phyloP scores from a whole-genome alignment of 805 yeast species.

The Candida jianshihensis region DNA sequence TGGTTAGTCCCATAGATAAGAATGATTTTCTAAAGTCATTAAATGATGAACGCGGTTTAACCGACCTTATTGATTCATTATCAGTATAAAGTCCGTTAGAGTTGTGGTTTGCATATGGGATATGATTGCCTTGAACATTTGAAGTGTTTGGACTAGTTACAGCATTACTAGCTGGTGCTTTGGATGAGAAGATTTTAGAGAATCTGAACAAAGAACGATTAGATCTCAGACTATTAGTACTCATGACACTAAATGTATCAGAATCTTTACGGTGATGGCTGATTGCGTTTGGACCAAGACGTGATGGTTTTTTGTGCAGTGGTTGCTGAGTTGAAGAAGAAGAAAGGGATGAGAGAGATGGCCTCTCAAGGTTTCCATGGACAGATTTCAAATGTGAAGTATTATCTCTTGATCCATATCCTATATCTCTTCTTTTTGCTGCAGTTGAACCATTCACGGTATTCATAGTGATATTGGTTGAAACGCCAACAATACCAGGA shows the following conservation, averaged over 20 bases:
- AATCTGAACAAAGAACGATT: conserved; percentile 21
- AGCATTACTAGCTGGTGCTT: no score
- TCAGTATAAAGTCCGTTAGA: no score
- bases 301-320: not conserved
- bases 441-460: conserved; percentile 7
- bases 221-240: conserved; percentile 16
- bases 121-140: no score
- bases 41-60: conserved; percentile 19
- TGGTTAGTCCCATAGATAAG: conserved; percentile 17
- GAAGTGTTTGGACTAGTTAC: no score
- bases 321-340: not conserved
- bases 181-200: conserved; percentile 18
- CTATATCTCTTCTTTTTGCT: conserved; percentile 1
- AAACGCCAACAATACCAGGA: conserved; percentile 22
- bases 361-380: no score
- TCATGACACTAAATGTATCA: conserved; percentile 15
- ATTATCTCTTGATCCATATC: no score
- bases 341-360: not conserved
- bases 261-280: conserved; percentile 9
- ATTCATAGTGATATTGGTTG: no score
- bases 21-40: conserved; percentile 26
- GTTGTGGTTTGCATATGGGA: no score
- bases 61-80: conserved; percentile 19
- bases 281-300: not conserved
- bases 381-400: no score